Conservation (phyloP, 208 protist genomes). For the Trypanosoma cruzi region DNA sequence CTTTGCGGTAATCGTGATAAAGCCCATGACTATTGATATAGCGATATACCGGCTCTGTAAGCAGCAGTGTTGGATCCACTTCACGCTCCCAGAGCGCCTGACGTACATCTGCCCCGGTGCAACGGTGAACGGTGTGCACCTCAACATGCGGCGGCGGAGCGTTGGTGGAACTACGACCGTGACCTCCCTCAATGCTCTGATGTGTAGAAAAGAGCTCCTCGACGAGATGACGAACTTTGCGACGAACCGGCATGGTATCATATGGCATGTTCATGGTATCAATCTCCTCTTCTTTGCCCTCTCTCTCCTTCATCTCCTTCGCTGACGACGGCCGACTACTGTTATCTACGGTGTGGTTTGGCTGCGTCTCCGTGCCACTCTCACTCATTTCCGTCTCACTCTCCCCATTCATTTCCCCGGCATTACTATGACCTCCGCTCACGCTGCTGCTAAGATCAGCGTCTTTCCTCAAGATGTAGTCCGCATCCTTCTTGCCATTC, state of each 20-base stretch:
- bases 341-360: background rate
- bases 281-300: background rate
- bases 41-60: constrained; percentile 73
- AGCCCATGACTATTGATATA: constrained; percentile 84
- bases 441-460: background rate
- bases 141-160: constrained; percentile 65
- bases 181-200: background rate
- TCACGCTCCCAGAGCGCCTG: constrained; percentile 87
- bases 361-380: background rate
- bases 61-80: constrained; percentile 51
- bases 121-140: constrained; percentile 74
- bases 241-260: constrained; percentile 26
- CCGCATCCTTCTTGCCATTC: background rate
- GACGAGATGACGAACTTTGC: constrained; percentile 74
- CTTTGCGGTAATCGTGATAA: constrained; percentile 81
- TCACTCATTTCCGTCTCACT: background rate
- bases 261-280: background rate
- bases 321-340: background rate
- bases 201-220: constrained; percentile 73
- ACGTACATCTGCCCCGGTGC: constrained; percentile 81
- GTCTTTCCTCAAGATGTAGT: background rate
- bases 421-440: background rate
- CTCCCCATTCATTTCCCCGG: background rate
- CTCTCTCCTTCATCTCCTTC: background rate
- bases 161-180: background rate